Evolutionary conservation across 441 rosid genomes (phyloP).

Genomic region (Metrosideros polymorpha): DNA sequence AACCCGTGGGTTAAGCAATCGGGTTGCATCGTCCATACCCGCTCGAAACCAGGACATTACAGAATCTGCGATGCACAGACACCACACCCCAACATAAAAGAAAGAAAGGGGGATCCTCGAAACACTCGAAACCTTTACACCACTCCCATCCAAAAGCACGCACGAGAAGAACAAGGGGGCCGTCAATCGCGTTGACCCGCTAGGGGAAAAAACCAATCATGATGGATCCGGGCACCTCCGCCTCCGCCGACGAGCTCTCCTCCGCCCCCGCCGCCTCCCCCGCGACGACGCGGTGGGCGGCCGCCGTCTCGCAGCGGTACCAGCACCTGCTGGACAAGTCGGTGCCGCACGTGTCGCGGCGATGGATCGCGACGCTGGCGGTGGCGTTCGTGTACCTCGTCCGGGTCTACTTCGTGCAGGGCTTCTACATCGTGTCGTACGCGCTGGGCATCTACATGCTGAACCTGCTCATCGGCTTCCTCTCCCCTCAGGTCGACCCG

Average conservation of each 20-base stretch:
- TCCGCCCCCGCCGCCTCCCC: constrained; percentile 34
- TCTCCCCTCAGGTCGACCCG: constrained; percentile 82
- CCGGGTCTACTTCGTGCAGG: constrained; percentile 70
- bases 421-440: constrained; percentile 80
- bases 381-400: constrained; percentile 43
- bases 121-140: background rate
- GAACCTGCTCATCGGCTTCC: constrained; percentile 66
- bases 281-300: constrained; percentile 35
- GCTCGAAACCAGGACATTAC: background rate
- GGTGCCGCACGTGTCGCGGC: constrained; percentile 52
- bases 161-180: background rate
- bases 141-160: background rate
- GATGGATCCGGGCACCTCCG: constrained; percentile 50
- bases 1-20: background rate
- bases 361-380: constrained; percentile 59
- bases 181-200: background rate
- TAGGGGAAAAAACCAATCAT: background rate
- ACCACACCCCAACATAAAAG: background rate
- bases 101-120: background rate
- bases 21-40: background rate
- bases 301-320: constrained; percentile 37
- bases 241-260: constrained; percentile 27
- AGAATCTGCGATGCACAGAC: background rate
- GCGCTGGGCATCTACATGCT: constrained; percentile 68
- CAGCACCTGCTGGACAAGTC: constrained; percentile 76